These are phyloP conservation scores for Dothideomycetes sp. DNA, from an alignment of 2,329 filamentous ascomycete genomes.

Conservation along the genomic window DNA sequence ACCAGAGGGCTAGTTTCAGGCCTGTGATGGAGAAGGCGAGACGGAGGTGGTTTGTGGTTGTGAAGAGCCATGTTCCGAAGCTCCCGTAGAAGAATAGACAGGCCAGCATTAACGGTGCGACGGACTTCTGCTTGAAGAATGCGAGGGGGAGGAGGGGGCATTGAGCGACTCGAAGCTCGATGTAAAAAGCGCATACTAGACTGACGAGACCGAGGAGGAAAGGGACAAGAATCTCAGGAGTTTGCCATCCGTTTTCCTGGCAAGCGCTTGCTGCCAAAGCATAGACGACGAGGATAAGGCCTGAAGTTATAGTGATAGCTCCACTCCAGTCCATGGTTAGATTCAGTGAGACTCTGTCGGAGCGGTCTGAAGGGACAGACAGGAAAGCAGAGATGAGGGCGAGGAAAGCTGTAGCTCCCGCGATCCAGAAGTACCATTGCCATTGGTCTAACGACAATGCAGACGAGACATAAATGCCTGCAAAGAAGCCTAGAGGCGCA, in stretches of 20 bases:
- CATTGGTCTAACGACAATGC: constrained; percentile 20
- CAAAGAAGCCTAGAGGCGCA: constrained; percentile 29
- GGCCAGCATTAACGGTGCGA: constrained; percentile 26
- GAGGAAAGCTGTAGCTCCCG: constrained; percentile 21
- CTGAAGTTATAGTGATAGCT: constrained; percentile 25
- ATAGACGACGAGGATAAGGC: constrained; percentile 27
- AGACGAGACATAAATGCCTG: constrained; percentile 26
- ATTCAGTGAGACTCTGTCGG: constrained; percentile 22
- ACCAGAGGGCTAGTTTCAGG: constrained; percentile 26
- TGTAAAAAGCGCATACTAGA: constrained; percentile 23
- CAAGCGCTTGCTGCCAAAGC: constrained; percentile 27
- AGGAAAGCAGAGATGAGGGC: constrained; percentile 25
- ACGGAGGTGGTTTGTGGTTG: constrained; percentile 7
- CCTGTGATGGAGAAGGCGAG: constrained; percentile 17
- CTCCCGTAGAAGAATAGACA: constrained; percentile 29
- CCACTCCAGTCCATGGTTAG: constrained; percentile 31
- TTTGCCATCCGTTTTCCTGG: constrained; percentile 20
- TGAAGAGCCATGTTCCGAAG: constrained; percentile 29
- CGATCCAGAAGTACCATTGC: constrained; percentile 29
- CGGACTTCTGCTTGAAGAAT: constrained; percentile 26
- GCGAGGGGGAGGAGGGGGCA: constrained; percentile 28
- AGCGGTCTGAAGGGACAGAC: constrained; percentile 25
- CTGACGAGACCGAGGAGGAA: constrained; percentile 22
- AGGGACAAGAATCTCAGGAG: constrained; percentile 23
- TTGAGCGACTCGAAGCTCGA: constrained; percentile 26